Base-by-base conservation (phyloP, 345 rosid species). In the Populus ilicifolia region DNA sequence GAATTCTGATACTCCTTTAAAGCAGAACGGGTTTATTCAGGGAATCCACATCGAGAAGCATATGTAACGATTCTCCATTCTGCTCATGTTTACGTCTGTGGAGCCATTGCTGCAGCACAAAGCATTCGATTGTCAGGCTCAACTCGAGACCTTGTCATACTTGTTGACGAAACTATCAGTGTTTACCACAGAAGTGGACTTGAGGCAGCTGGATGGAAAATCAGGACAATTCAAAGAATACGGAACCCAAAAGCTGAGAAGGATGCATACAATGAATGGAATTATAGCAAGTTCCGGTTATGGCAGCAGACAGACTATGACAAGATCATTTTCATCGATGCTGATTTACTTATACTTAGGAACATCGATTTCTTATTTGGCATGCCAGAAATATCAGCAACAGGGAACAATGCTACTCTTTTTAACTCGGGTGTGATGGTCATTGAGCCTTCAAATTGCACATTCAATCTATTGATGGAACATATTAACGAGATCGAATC, bases 61-160 rank as follows among this genome's bases (percentile, higher is more conserved):
- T 93, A 91, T 38, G 97, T 91, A 1, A 94, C 97, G 10, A 90
- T 94, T 79, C 87, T 94, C 70, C 98, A 94, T 83, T 94, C 98
- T 70, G 98, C 97, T 17, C 89, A 91, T 74, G 56, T 84, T 29
- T 93, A 94, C 44, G 97, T 93, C 39, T 94, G 97, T 59, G 98
- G 97, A 71, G 98, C 98, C 85, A 94, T 93, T 36, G 83, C 91
- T 76, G 97, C 93, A 14, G 97, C 97, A 6, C 94, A 89, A 74
- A 93, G 97, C 78, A 93, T 94, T 71, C 93, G 95, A 63, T 87
- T 91, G 91, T 86, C 97, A 14, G 98, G 97, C 52, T 93, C 98
- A 13, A 93, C 87, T 1, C 84, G 94, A 33, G 98, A 93, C 78
- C 89, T 94, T 7, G 91, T 94, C 80, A 91, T 94, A 56, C 97